phyloP scores from a whole-genome alignment of 106 monocot species.

The Dendrobium officinale region DNA sequence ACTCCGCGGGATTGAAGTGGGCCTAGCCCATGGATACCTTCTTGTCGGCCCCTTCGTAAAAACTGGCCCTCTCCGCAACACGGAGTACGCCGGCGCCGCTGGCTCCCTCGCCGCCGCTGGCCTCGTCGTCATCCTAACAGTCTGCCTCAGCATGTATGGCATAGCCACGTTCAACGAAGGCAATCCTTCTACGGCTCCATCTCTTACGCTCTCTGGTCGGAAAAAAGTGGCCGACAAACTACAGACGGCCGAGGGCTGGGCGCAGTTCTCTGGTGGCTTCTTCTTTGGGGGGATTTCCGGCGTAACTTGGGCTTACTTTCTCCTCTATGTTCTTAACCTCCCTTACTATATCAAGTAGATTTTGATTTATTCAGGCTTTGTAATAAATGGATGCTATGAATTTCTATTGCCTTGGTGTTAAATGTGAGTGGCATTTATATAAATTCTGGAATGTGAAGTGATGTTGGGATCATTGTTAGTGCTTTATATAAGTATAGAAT shows the following conservation, averaged over 20 bases:
- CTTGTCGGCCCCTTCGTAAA: slow-evolving; percentile 93
- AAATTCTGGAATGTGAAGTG: too few species aligned
- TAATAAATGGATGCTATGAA: neutral
- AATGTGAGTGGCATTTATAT: too few species aligned
- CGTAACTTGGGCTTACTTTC: slow-evolving; percentile 90
- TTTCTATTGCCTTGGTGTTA: neutral
- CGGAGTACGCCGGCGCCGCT: slow-evolving; percentile 54
- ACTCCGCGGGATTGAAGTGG: slow-evolving; percentile 90
- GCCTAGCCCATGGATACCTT: slow-evolving; percentile 87
- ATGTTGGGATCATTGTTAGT: too few species aligned
- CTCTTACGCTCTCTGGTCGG: slow-evolving; percentile 75
- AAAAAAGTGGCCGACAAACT: slow-evolving; percentile 96
- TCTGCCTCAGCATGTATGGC: slow-evolving; percentile 92
- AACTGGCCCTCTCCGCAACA: slow-evolving; percentile 89
- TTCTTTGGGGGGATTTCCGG: slow-evolving; percentile 95
- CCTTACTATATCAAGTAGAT: slow-evolving; percentile 92
- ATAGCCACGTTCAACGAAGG: slow-evolving; percentile 85
- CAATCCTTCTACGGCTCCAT: slow-evolving; percentile 70
- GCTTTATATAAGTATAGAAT: too few species aligned
- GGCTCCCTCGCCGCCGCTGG: slow-evolving; percentile 86
- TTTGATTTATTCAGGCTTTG: neutral
- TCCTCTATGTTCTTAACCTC: slow-evolving; percentile 87
- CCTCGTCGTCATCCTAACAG: slow-evolving; percentile 79
- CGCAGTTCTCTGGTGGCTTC: slow-evolving; percentile 86
- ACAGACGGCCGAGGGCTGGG: slow-evolving; percentile 94